Percentiles rank a stretch among this genome's conserved stretches.
Evolutionary conservation across 2,329 filamentous ascomycete genomes (phyloP).

Genomic region (Claviceps digitariae): DNA sequence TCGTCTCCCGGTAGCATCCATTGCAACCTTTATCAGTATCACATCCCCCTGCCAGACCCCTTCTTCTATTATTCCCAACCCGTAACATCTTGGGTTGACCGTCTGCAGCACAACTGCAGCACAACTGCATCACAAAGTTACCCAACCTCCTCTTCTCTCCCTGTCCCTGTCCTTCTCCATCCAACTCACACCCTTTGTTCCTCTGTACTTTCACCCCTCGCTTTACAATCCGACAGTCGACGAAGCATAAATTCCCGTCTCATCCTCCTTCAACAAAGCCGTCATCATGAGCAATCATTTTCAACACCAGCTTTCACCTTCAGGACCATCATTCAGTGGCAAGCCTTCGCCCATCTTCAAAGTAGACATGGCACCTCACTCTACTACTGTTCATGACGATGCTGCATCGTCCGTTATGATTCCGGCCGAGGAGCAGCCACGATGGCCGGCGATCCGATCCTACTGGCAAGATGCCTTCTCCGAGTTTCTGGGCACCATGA

Average conservation of each 20-base stretch:
- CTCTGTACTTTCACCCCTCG: too few relatives aligned
- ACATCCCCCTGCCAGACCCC: too few relatives aligned
- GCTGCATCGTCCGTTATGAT: slow-evolving; percentile 8
- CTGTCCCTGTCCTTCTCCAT: too few relatives aligned
- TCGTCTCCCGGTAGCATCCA: too few relatives aligned
- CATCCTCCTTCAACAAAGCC: not conserved
- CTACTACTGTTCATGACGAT: slow-evolving; percentile 11
- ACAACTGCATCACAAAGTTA: too few relatives aligned
- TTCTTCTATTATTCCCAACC: too few relatives aligned
- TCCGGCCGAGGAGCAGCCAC: slow-evolving; percentile 14
- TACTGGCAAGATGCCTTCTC: slow-evolving; percentile 44
- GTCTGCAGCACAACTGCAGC: too few relatives aligned
- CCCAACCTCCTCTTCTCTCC: too few relatives aligned
- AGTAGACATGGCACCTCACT: slow-evolving; percentile 16
- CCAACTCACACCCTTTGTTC: too few relatives aligned
- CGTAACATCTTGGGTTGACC: too few relatives aligned
- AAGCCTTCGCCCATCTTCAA: slow-evolving; percentile 18
- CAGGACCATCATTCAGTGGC: slow-evolving; percentile 19
- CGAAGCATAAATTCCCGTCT: not conserved
- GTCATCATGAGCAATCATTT: slow-evolving; percentile 16
- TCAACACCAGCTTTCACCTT: slow-evolving; percentile 17
- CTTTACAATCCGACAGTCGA: too few relatives aligned
- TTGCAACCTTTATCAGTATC: too few relatives aligned
- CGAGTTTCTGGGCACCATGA: slow-evolving; percentile 56
- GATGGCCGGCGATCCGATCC: slow-evolving; percentile 40